Percentiles rank a stretch among this genome's conserved stretches.
Evolutionary conservation across 192 early-diverging fungal species (phyloP).

Genomic region (Umbelopsis isabellina): DNA sequence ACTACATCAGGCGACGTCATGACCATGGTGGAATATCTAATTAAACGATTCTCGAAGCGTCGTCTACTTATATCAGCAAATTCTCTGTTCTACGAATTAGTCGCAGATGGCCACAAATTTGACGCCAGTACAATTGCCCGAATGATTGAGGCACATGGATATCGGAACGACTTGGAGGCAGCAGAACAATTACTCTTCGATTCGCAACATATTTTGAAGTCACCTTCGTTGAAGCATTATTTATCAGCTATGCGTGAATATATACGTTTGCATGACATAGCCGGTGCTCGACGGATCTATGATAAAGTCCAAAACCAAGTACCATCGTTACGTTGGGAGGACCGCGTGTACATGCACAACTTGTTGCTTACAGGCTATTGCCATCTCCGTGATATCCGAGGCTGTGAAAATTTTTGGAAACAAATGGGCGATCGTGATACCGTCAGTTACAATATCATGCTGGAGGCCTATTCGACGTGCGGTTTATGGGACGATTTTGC

Average conservation of each 20-base stretch:
- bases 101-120: slow-evolving; percentile 21
- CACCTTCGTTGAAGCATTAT: background rate
- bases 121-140: background rate
- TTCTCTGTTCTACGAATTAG: slow-evolving; percentile 23
- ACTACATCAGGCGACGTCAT: background rate
- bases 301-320: background rate
- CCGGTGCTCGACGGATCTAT: slow-evolving; percentile 2
- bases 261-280: background rate
- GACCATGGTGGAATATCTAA: background rate
- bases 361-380: slow-evolving; percentile 7
- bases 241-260: slow-evolving; percentile 17
- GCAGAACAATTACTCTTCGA: slow-evolving; percentile 2
- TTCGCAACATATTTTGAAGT: background rate
- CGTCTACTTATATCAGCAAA: slow-evolving; percentile 2
- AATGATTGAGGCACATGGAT: background rate
- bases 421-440: slow-evolving; percentile 1
- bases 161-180: slow-evolving; percentile 5
- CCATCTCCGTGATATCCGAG: background rate
- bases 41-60: background rate
- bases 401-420: background rate
- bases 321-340: background rate
- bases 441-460: slow-evolving; percentile 5
- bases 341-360: background rate
- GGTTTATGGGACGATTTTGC: slow-evolving; percentile 2
- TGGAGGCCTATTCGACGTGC: background rate